Base-by-base conservation (phyloP, 495 filamentous ascomycete species). In the Xylaria grammica region DNA sequence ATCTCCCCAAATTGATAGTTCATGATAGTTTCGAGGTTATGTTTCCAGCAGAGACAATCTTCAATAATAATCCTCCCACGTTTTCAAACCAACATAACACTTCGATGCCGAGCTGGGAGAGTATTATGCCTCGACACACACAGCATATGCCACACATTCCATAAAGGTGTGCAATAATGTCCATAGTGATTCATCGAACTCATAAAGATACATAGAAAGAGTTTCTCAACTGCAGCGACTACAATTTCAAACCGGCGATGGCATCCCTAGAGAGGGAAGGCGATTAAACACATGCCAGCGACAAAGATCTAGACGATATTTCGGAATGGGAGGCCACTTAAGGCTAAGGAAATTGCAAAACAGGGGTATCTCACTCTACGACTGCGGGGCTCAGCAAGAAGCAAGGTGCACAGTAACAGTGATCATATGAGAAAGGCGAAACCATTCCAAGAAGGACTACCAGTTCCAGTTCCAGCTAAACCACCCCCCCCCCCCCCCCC, bases 401-500 rank as follows among this genome's bases (percentile, higher is more conserved):
- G n/a, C n/a, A n/a, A n/a, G n/a, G n/a, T n/a, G n/a, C n/a, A 17
- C 11, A 50, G 10, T 9, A 17, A 8, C 46, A 29, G 34, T 17
- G 4, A 20, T 22, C 29, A 11, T 15, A 9, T 19, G 46, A 38
- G 3, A 42, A 42, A 42, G 7, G 7, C 40, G 7, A 42, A 15
- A 13, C 45, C 56, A 2, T 59, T 66, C 29, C 38, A 58, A 2
- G 69, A 62, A 7, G 54, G 38, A 11, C 38, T 26, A 1, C 54
- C 55, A 19, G 62, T 19, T 2, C 70, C 70, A 0, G 55, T 66
- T 19, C n/a, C n/a, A n/a, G n/a, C n/a, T n/a, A n/a, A n/a, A 58
- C 70, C 19, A 65, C 63, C 29, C 70, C 70, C 11, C 70, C 70
- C n/a, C n/a, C n/a, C n/a, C n/a, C n/a, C n/a, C n/a, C n/a, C n/a